Evolutionary conservation across 176 grass and related monocot species (phyloP), one percentile per base, ranked within the genome.

Genomic region (Panicum miliaceum): DNA sequence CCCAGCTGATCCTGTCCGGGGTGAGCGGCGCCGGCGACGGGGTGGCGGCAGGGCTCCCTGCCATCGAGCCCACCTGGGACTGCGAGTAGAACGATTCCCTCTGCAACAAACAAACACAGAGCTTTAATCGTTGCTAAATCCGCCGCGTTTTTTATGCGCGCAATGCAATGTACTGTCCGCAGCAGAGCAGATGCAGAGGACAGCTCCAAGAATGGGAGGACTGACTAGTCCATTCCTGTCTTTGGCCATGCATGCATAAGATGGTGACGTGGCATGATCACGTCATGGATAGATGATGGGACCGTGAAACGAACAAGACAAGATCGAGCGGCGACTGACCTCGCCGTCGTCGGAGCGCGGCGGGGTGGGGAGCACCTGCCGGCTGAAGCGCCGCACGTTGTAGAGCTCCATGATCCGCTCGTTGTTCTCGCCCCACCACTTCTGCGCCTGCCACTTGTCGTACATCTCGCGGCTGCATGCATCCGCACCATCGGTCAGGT

Each of bases 371-470:
- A 94, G 86, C 7, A 82, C 88, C 47, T 94, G 88, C 3, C 88
- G 85, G 87, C 72, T 90, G 78, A 93, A 88, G 46, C 91, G 79
- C 2, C 85, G 88, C 9, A 94, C 92, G 70, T 94, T 94, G 83
- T 94, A 94, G 61, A 94, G 82, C 88, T 94, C 88, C 86, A 94
- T 90, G 83, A 94, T 84, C 7, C 92, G 76, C 43, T 94, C 92
- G 79, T 80, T 90, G 85, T 94, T 90, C 56, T 94, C 92, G 46
- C 88, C 88, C 92, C 92, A 90, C 92, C 92, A 94, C 70, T 85
- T 90, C 86, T 94, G 92, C 22, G 92, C 92, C 74, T 94, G 92
- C 92, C 82, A 90, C 78, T 88, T 94, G 88, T 90, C 86, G 50
- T 84, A 94, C 78, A 94, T 94, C 88, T 94, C 92, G 10, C 92